phyloP scores from a whole-genome alignment of 192 early-diverging fungal species.

The Backusella macrospora region DNA sequence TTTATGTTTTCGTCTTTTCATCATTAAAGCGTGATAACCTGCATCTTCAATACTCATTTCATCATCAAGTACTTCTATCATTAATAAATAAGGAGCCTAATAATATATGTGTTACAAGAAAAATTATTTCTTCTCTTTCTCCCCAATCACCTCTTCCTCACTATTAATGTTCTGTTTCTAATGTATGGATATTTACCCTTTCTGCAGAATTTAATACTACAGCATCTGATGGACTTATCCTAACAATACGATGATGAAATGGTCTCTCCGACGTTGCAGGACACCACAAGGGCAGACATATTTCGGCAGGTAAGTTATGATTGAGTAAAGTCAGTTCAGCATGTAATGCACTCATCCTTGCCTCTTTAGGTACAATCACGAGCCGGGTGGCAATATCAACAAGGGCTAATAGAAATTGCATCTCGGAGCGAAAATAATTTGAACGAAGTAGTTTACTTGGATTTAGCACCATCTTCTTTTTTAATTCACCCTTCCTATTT shows the following conservation, averaged over 20 bases:
- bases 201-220: constrained; percentile 99
- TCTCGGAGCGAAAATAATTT: constrained; percentile 90
- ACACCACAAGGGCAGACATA: constrained; percentile 96
- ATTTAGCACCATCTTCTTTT: not conserved
- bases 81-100: constrained; percentile 87
- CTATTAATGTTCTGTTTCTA: too few relatives aligned
- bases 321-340: constrained; percentile 93
- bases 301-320: constrained; percentile 89
- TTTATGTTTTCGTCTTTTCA: constrained; percentile 19
- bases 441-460: constrained; percentile 42
- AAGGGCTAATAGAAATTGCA: constrained; percentile 89
- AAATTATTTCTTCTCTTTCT: not conserved
- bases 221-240: constrained; percentile 89
- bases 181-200: constrained; percentile 38
- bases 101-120: not conserved
- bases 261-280: constrained; percentile 61
- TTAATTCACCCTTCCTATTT: constrained; percentile 22
- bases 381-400: constrained; percentile 93
- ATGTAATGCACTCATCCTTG: constrained; percentile 83
- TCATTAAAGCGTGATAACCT: constrained; percentile 18
- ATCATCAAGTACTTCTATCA: constrained; percentile 86
- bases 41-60: constrained; percentile 54
- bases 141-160: not conserved
- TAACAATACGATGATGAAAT: constrained; percentile 85
- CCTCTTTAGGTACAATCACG: constrained; percentile 82